Evolutionary conservation across 371 early-diverging fungal species (phyloP).

Genomic region (Gilbertella persicaria): DNA sequence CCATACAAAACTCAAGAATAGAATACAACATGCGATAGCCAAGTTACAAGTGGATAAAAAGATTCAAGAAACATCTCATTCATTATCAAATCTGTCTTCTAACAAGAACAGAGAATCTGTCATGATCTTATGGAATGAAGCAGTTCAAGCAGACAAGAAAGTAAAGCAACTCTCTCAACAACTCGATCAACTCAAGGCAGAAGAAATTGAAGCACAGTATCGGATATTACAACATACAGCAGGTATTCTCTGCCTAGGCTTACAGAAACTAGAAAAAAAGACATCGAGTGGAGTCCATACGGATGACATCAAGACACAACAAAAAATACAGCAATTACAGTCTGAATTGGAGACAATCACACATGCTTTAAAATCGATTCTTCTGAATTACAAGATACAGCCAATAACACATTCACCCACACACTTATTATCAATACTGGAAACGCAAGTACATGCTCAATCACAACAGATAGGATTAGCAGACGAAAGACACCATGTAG

Average conservation of each 20-base stretch:
- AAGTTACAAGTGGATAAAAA: constrained; percentile 65
- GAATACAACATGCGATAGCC: constrained; percentile 9
- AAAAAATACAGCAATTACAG: neutral
- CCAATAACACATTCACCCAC: neutral
- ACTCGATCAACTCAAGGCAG: constrained; percentile 59
- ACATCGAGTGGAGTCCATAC: too few species aligned
- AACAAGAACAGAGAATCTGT: constrained; percentile 28
- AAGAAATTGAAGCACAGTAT: constrained; percentile 66
- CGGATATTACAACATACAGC: constrained; percentile 72
- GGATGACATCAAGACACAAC: constrained; percentile 9
- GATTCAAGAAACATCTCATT: constrained; percentile 69
- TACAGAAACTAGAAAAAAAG: constrained; percentile 45
- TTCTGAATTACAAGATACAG: constrained; percentile 8
- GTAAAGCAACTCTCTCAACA: constrained; percentile 72
- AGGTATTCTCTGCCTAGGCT: constrained; percentile 57
- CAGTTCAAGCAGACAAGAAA: constrained; percentile 56
- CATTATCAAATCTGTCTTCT: constrained; percentile 54
- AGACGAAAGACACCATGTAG: constrained; percentile 25
- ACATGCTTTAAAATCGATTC: constrained; percentile 3
- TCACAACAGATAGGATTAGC: constrained; percentile 18
- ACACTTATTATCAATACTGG: constrained; percentile 21
- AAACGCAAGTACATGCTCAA: constrained; percentile 19
- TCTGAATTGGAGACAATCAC: constrained; percentile 14
- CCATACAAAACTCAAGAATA: constrained; percentile 23
- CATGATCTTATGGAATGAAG: constrained; percentile 12